Evolutionary conservation across 352 stramenopile genomes (phyloP), one percentile per base, ranked within the genome.

Genomic region (Globisporangium irregulare): DNA sequence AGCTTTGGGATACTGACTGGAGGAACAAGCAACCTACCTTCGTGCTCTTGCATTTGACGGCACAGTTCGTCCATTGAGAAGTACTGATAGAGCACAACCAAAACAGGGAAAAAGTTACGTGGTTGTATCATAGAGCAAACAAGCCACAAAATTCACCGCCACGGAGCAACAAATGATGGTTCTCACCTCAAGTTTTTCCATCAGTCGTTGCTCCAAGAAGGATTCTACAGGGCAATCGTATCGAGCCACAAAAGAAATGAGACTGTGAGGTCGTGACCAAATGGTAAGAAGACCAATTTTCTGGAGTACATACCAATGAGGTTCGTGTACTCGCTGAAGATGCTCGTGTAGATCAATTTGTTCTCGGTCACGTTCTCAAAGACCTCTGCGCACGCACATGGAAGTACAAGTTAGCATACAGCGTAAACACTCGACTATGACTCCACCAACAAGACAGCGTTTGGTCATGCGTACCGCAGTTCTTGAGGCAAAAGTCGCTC

Each of bases 361-460:
- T 95, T 94, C 73, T 95, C 85, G 0, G 81, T 89, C 58, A 86
- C 78, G 59, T 94, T 84, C 59, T 95, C 85, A 62, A 94, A 94
- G 22, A 91, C 83, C 76, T 94, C 86, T 94, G 38, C 22, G 18
- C 14, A 22, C 34, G 24, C 3, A 66, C n/a, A 41, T 38, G 9
- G 20, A 10, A 7, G 25, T n/a, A 6, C 5, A 69, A 22, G 18
- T 66, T 24, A n/a, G 18, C 15, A 25, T 20, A 22, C 43, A 9
- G 22, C 10, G 43, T 12, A 51, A 22, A 8, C 18, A n/a, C 18
- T 51, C 10, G 18, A 20, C 6, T 18, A 51, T 51, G 6, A 4
- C 22, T 8, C 43, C 43, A 24, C 43, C 18, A 12, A 51, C 18
- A 24, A 22, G 43, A 51, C 6, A 12, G 0, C 43, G 29, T 51